Conservation (phyloP, 257 asterid species). For the Solanum virginianum region DNA sequence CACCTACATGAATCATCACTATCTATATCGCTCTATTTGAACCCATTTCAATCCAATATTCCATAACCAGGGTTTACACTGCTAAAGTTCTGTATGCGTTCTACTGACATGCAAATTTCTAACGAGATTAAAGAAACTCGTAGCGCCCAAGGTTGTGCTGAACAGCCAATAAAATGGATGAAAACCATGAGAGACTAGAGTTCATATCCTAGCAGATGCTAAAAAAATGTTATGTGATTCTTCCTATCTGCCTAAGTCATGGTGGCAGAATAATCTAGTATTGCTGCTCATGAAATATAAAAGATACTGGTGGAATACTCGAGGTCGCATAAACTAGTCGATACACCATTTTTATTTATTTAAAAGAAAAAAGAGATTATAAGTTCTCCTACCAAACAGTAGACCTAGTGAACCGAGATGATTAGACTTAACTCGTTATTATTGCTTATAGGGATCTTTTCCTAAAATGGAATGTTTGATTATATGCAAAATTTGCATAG, state of each 20-base stretch:
- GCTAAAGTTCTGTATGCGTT: not conserved
- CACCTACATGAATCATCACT: not conserved
- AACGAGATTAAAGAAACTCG: not conserved
- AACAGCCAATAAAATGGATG: not conserved
- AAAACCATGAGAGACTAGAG: not conserved
- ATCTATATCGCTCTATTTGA: not conserved
- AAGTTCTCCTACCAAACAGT: not conserved
- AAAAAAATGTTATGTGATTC: not conserved
- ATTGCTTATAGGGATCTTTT: not conserved
- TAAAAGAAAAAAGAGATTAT: not conserved
- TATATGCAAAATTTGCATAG: not conserved
- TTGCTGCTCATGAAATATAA: not conserved
- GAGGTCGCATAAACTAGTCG: not conserved
- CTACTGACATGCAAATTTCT: not conserved
- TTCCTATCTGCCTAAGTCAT: not conserved
- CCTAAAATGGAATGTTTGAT: not conserved
- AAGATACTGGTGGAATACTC: not conserved
- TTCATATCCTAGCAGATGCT: not conserved
- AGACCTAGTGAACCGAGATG: not conserved
- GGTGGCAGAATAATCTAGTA: not conserved
- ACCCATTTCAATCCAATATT: not conserved
- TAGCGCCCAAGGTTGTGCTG: not conserved
- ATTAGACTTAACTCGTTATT: not conserved
- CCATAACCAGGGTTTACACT: not conserved
- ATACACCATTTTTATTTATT: not conserved